Conservation (phyloP, 2,329 filamentous ascomycete genomes). For the Verticillium albo-atrum region DNA sequence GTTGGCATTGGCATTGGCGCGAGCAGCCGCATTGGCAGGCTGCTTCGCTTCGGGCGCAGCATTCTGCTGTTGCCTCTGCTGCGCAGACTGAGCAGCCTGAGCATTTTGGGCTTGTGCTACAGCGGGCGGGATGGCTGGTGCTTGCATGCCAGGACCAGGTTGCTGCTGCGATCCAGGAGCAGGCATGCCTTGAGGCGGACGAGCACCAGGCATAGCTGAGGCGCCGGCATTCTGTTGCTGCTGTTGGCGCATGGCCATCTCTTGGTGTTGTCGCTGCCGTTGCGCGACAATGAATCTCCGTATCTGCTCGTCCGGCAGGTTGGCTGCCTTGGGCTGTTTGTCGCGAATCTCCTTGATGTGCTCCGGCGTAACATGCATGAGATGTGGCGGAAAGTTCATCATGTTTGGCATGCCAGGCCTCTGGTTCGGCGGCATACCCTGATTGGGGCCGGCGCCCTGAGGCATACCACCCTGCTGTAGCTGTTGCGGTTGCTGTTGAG, state of each 20-base stretch:
- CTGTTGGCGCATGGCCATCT: constrained; percentile 9
- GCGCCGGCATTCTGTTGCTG: not conserved
- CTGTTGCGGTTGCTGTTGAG: constrained; percentile 15
- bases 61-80: constrained; percentile 11
- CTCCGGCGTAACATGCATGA: constrained; percentile 16
- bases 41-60: constrained; percentile 14
- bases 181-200: constrained; percentile 3
- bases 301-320: constrained; percentile 16
- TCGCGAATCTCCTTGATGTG: constrained; percentile 21
- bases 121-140: constrained; percentile 11
- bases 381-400: constrained; percentile 11
- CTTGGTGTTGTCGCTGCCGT: constrained; percentile 6
- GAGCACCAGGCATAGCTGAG: no score
- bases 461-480: constrained; percentile 11
- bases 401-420: constrained; percentile 11
- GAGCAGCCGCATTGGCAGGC: constrained; percentile 5
- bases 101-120: not conserved
- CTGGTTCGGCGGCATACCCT: constrained; percentile 6
- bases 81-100: constrained; percentile 1
- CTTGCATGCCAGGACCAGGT: constrained; percentile 16
- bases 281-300: constrained; percentile 9
- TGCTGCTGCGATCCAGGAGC: constrained; percentile 15
- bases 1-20: constrained; percentile 7
- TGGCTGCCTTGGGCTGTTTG: constrained; percentile 13
- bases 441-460: not conserved